Base-by-base conservation (phyloP, 23 red algal genomes). In the Gracilariopsis chorda region DNA sequence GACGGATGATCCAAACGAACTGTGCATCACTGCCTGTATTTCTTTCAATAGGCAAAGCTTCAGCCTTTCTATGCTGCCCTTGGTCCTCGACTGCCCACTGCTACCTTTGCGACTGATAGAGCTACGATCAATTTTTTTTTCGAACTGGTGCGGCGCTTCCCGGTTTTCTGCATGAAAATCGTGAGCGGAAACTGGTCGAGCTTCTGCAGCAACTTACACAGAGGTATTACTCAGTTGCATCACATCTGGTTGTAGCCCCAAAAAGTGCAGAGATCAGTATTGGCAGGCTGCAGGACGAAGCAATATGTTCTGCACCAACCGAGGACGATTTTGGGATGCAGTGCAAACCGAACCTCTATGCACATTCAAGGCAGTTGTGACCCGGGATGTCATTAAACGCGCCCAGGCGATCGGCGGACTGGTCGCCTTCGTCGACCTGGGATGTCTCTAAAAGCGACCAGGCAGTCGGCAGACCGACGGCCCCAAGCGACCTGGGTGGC, bases 21-120 rank as follows among this genome's bases (percentile, higher is more conserved):
- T 7, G 35, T 14, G 28, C 4, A 52, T 81, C 12, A 70, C 13
- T 13, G 28, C 28, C 12, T 13, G 13, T 25, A 47, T 19, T 58
- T 81, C 28, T 47, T 81, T 6, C 46, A 36, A 81, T 53, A 57
- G 7, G 45, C 77, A 20, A 59, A 53, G 46, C 77, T 81, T 23
- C 77, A 81, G 29, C 77, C 77, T 34, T 36, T 81, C 51, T 41
- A 81, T 36, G 27, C n/a, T 51, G 21, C 51, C 8, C 51, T 52
- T 43, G 69, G 69, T 46, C 42, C 39, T 11, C 69, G 69, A 45
- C 16, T 75, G n/a, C 30, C 44, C 2, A 3, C 34, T 7, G 69
- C 69, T 6, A 46, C 42, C 23, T 75, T 35, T 1, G 33, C 42
- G 14, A 75, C 29, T 5, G 44, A 75, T 27, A 7, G 30, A 6